These are phyloP conservation scores for Nitzschia palea DNA, from an alignment of 108 stramenopile species.

Conservation along the genomic window DNA sequence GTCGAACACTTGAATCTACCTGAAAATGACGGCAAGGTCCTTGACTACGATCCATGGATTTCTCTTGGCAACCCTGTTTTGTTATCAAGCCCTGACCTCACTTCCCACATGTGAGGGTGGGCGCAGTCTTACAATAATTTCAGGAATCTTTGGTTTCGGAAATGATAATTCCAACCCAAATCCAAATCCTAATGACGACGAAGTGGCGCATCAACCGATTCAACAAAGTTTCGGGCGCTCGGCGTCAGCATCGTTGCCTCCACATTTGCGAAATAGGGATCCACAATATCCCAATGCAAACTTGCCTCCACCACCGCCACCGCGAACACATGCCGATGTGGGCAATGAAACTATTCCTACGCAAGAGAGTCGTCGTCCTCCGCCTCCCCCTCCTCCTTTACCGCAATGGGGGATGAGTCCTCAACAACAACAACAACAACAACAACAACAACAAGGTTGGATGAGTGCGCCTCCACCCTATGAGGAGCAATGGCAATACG, in stretches of 20 bases:
- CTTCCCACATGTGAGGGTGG: too few relatives aligned
- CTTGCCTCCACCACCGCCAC: background rate
- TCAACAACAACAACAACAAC: conserved; percentile 18
- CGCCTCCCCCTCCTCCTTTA: conserved; percentile 13
- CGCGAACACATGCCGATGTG: background rate
- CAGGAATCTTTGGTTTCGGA: conserved; percentile 37
- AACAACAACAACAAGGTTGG: conserved; percentile 12
- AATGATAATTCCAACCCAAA: conserved; percentile 5
- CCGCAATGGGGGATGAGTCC: background rate
- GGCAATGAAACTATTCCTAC: background rate
- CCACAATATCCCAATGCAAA: background rate
- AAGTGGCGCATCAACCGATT: background rate
- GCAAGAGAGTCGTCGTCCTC: background rate
- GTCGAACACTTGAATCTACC: too few relatives aligned
- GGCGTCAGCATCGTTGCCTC: background rate
- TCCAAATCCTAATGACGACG: background rate
- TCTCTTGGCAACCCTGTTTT: too few relatives aligned
- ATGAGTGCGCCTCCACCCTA: background rate
- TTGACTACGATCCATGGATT: too few relatives aligned
- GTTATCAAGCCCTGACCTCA: too few relatives aligned
- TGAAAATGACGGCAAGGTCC: too few relatives aligned
- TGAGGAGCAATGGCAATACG: background rate
- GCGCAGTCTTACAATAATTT: background rate
- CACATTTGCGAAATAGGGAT: background rate
- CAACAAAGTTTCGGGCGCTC: conserved; percentile 1